Percentiles rank a stretch among this genome's conserved stretches.
These are phyloP conservation scores for Colletotrichum sp. DNA, from an alignment of 2,329 filamentous ascomycete species.

Conservation along the genomic window DNA sequence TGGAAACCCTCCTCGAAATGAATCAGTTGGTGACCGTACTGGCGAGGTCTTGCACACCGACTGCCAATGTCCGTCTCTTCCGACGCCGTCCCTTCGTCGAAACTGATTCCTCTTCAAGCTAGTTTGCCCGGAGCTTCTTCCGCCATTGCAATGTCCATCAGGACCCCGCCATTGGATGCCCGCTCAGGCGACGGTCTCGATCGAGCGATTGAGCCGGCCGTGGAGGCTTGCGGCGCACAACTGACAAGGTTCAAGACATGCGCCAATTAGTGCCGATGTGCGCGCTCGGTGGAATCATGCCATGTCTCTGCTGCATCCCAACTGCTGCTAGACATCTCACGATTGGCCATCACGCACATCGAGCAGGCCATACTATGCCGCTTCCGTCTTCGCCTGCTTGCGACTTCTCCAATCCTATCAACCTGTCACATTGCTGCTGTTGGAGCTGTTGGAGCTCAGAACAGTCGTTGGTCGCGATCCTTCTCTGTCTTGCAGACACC, in stretches of 20 bases:
- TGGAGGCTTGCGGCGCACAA: background rate
- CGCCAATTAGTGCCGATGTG: background rate
- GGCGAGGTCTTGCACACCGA: background rate
- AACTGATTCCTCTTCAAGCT: background rate
- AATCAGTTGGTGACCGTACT: background rate
- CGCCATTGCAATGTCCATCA: background rate
- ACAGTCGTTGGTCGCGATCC: background rate
- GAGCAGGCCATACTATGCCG: background rate
- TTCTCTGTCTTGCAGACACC: background rate
- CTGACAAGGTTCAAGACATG: background rate
- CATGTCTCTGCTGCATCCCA: background rate
- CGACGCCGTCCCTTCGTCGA: background rate
- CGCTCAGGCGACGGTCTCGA: background rate
- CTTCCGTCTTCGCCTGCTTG: background rate
- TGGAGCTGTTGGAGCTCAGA: background rate
- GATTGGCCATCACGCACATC: background rate
- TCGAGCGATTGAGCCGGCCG: background rate
- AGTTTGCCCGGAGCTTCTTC: background rate
- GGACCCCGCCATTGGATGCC: background rate
- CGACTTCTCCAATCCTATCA: background rate
- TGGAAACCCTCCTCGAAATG: background rate
- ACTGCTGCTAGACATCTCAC: background rate
- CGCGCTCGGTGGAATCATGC: background rate
- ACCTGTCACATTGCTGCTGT: background rate
- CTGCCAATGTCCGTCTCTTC: background rate